phyloP scores from a whole-genome alignment of 805 yeast species.

The Ogataea polymorpha region DNA sequence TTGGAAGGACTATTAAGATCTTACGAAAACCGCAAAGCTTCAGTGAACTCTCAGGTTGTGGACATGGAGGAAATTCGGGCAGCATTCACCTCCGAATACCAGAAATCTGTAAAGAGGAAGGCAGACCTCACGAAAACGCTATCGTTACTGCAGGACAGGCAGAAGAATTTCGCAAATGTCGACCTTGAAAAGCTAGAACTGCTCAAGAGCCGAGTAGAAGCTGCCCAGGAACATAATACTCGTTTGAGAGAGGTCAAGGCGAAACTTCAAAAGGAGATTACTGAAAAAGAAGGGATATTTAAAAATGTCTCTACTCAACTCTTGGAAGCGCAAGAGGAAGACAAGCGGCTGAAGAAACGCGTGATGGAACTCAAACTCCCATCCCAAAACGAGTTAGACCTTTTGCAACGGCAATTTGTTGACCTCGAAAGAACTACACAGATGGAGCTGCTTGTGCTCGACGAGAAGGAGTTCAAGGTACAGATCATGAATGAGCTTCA shows the following conservation, averaged over 20 bases:
- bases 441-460: constrained; percentile 13
- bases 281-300: not conserved
- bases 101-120: constrained; percentile 22
- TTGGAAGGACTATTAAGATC: constrained; percentile 28
- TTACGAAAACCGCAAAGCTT: constrained; percentile 22
- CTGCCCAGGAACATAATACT: not conserved
- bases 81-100: constrained; percentile 23
- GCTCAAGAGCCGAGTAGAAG: constrained; percentile 4
- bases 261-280: not conserved
- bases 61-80: constrained; percentile 26
- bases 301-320: constrained; percentile 1
- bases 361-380: constrained; percentile 18
- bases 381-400: constrained; percentile 13
- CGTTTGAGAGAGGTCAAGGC: constrained; percentile 1
- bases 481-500: constrained; percentile 6
- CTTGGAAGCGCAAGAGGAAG: constrained; percentile 1
- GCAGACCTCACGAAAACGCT: constrained; percentile 18
- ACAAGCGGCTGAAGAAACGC: constrained; percentile 4
- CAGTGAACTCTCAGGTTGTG: constrained; percentile 20
- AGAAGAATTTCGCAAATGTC: constrained; percentile 8
- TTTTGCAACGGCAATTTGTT: constrained; percentile 12
- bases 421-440: constrained; percentile 10
- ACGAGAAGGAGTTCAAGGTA: constrained; percentile 4
- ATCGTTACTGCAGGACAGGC: constrained; percentile 12
- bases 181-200: constrained; percentile 10